A percentile compares a stretch with the other conserved stretches of the same genome.
Conservation (phyloP, 2,329 filamentous ascomycete species). For the Salinomyces thailandicus region DNA sequence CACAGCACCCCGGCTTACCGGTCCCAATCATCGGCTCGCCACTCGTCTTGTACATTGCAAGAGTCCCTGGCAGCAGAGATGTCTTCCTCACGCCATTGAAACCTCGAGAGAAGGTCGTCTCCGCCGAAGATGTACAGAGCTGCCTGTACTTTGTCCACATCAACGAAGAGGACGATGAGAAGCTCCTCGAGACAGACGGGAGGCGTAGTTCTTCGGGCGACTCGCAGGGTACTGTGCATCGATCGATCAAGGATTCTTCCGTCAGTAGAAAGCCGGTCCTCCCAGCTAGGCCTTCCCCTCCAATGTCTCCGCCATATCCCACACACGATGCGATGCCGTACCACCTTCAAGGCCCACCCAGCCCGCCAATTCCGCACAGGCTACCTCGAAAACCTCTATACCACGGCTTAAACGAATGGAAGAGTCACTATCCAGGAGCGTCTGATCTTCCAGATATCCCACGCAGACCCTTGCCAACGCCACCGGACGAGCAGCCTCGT, state of each 20-base stretch:
- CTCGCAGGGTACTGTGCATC: conserved; percentile 13
- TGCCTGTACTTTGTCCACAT: conserved; percentile 90
- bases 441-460: conserved; percentile 11
- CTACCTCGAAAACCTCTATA: conserved; percentile 18
- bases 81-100: conserved; percentile 87
- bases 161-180: conserved; percentile 48
- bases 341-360: conserved; percentile 1
- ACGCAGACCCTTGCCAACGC: conserved; percentile 17
- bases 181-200: conserved; percentile 15
- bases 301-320: conserved; percentile 11
- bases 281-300: not conserved
- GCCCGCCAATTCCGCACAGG: conserved; percentile 8
- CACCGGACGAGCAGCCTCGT: conserved; percentile 14
- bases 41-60: conserved; percentile 78
- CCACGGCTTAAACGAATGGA: not conserved
- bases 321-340: conserved; percentile 8
- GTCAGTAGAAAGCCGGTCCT: conserved; percentile 1
- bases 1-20: conserved; percentile 71
- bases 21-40: conserved; percentile 58
- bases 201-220: not conserved
- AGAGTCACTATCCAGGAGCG: conserved; percentile 1
- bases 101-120: conserved; percentile 79
- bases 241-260: conserved; percentile 15
- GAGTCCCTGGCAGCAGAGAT: conserved; percentile 87
- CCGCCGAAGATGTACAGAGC: conserved; percentile 71